Evolutionary conservation across 1,284 basidiomycete genomes (phyloP).

Genomic region (Tremellales sp.): DNA sequence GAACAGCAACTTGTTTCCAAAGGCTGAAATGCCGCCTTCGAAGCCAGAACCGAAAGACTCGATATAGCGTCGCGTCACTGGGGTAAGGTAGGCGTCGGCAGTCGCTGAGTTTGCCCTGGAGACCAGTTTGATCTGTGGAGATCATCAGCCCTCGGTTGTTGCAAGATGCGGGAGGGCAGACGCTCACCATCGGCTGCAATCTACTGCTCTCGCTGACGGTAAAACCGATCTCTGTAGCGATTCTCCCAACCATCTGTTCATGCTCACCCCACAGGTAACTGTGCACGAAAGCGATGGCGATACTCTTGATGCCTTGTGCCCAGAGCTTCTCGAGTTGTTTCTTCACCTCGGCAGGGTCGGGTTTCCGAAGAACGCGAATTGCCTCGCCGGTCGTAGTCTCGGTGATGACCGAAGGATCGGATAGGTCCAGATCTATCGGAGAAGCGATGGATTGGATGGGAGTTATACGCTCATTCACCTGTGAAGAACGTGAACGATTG

Average conservation of each 20-base stretch:
- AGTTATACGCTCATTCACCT: constrained; percentile 82
- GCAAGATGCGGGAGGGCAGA: neutral
- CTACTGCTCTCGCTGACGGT: constrained; percentile 32
- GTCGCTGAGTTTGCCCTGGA: constrained; percentile 52
- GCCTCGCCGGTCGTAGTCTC: constrained; percentile 65
- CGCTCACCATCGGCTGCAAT: constrained; percentile 40
- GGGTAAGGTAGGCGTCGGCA: constrained; percentile 55
- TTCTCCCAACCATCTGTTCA: constrained; percentile 30
- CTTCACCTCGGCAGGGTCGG: constrained; percentile 22
- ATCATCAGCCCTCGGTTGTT: neutral
- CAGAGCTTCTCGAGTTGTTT: constrained; percentile 29
- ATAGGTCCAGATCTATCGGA: constrained; percentile 15
- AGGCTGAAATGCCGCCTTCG: constrained; percentile 38
- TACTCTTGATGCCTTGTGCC: constrained; percentile 28
- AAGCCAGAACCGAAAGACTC: constrained; percentile 49
- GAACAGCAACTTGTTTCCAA: constrained; percentile 45
- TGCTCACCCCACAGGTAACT: constrained; percentile 37
- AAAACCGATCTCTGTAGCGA: constrained; percentile 38
- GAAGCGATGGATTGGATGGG: constrained; percentile 52
- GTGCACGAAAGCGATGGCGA: constrained; percentile 38
- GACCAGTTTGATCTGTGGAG: constrained; percentile 45
- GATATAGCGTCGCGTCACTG: constrained; percentile 50
- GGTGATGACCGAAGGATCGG: constrained; percentile 20
- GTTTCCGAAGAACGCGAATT: constrained; percentile 74
- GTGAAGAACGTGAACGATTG: constrained; percentile 6